Evolutionary conservation across 257 asterid species (phyloP).

Genomic region (Buddleja alternifolia): DNA sequence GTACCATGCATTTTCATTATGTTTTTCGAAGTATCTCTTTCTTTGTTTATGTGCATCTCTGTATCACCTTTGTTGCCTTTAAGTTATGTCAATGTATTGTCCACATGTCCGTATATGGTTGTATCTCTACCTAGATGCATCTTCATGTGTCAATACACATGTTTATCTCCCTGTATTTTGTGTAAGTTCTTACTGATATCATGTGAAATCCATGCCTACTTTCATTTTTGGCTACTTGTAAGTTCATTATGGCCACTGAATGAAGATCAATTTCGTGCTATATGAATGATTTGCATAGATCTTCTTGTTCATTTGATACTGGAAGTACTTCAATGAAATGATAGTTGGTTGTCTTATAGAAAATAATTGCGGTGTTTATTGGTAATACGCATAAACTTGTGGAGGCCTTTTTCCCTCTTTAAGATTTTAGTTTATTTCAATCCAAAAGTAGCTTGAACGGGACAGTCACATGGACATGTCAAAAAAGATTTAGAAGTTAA

Average conservation of each 20-base stretch:
- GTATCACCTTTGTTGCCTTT: background rate
- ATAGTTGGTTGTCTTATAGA: conserved; percentile 2
- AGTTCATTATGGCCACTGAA: background rate
- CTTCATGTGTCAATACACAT: conserved; percentile 9
- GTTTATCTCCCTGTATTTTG: background rate
- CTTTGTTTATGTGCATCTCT: conserved; percentile 1
- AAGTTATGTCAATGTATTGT: background rate
- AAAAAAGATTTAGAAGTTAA: background rate
- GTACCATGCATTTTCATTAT: background rate
- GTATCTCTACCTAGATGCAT: conserved; percentile 14
- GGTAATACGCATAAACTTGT: background rate
- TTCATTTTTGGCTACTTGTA: conserved; percentile 12
- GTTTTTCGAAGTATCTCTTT: conserved; percentile 9
- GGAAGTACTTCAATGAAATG: background rate
- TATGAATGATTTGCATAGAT: background rate
- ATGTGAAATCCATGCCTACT: background rate
- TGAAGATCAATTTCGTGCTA: background rate
- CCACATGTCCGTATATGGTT: conserved; percentile 14
- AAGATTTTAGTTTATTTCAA: background rate
- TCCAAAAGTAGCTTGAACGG: conserved; percentile 9
- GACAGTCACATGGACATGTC: background rate
- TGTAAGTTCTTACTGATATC: background rate
- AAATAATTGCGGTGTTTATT: background rate
- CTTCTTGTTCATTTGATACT: background rate
- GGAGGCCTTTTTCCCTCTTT: background rate